These are phyloP conservation scores for Hypomyces rosellus DNA, from an alignment of 2,329 filamentous ascomycete species.

Conservation along the genomic window DNA sequence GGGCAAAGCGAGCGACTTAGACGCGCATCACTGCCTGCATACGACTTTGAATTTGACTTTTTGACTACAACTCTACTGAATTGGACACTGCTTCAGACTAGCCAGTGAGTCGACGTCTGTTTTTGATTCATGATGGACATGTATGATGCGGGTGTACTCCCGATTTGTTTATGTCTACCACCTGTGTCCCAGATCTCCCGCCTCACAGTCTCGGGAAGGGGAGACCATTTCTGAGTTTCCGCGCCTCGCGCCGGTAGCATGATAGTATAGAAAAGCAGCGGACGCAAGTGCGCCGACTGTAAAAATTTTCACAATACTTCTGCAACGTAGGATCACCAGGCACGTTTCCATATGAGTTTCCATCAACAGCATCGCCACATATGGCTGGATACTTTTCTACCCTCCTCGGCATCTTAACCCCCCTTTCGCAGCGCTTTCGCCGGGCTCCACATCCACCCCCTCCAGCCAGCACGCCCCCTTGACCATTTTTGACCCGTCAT, in stretches of 20 bases:
- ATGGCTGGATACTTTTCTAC: not conserved
- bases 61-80: not conserved
- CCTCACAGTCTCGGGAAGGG: not conserved
- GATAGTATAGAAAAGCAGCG: not conserved
- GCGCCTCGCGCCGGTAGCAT: not conserved
- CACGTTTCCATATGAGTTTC: not conserved
- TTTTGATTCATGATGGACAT: not conserved
- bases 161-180: constrained; percentile 4
- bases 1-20: too few species aligned
- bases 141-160: constrained; percentile 1
- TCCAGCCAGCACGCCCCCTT: not conserved
- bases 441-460: not conserved
- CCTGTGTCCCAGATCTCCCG: constrained; percentile 4
- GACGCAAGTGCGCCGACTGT: not conserved
- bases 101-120: not conserved
- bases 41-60: not conserved
- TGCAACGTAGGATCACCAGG: not conserved
- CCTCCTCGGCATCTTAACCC: not conserved
- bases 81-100: not conserved
- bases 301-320: not conserved
- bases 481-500: not conserved
- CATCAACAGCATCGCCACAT: not conserved
- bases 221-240: not conserved
- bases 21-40: not conserved
- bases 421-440: not conserved